Evolutionary conservation across 768 basidiomycete genomes (phyloP), one percentile per base, ranked within the genome.

Genomic region (Tremella yokohamensis): DNA sequence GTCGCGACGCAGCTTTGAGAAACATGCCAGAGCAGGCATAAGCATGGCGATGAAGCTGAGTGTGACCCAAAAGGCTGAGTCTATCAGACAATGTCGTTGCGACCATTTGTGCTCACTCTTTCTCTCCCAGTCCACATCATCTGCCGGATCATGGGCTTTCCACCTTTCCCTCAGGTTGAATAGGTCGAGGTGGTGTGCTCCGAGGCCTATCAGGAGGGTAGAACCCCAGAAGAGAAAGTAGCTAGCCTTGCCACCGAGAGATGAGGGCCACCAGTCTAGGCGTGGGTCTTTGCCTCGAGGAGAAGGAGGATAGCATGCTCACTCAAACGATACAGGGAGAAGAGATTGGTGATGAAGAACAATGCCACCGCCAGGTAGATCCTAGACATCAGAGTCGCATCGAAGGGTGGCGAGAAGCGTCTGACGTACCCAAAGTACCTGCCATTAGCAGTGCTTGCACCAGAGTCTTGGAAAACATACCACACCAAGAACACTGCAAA

Each of bases 321-420:
- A 74, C 70, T 73, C 11, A 77, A 69, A 0, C 77, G 66, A 44
- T 79, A 80, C 8, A 79, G 66, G 25, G 79, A 78, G 66, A 80
- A 80, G 8, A 79, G 66, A 44, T 77, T 76, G 22, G 79, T 79
- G 49, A 79, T 75, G 67, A 79, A 79, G 37, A 79, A 68, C n/a
- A 80, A 64, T 2, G 77, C 79, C 4, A 78, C 75, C 3, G 78
- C 77, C 24, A 80, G 71, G 52, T 80, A 80, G 52, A 74, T 63
- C 7, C 78, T 77, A 55, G 57, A 56, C 47, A 11, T 56, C 44
- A 37, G 22, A 37, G 52, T 15, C 18, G 8, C 11, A 37, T 49
- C n/a, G 3, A 52, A 53, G 49, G 61, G 52, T 58, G n/a, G n/a
- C 34, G 16, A 49, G 50, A 25, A 52, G 55, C 49, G 7, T 8